These are phyloP conservation scores for Fagus crenata DNA, from an alignment of 306 rosid species.

Conservation along the genomic window DNA sequence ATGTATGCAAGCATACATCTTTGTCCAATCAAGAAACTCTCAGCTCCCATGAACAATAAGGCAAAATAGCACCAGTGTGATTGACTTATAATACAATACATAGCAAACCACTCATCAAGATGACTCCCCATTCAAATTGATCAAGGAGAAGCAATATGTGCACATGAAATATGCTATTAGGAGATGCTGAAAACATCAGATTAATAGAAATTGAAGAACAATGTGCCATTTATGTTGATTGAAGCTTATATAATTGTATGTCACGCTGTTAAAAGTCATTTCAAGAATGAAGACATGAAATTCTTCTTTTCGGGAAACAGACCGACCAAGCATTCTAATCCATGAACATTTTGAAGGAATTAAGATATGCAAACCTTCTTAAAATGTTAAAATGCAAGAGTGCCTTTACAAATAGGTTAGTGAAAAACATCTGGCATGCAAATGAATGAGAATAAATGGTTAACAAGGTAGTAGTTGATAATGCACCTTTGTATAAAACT, in stretches of 20 bases:
- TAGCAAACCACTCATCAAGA: not conserved
- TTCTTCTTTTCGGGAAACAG: not conserved
- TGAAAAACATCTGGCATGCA: not conserved
- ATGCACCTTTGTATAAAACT: slow-evolving; percentile 75
- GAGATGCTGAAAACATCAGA: not conserved
- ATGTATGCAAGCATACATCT: not conserved
- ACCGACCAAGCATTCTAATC: not conserved
- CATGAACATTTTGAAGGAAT: not conserved
- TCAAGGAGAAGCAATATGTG: not conserved
- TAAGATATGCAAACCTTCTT: not conserved
- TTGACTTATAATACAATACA: not conserved
- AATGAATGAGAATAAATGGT: not conserved
- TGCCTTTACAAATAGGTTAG: not conserved
- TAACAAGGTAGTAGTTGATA: slow-evolving; percentile 2
- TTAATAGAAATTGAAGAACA: not conserved
- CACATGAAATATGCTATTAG: not conserved
- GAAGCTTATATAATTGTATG: not conserved
- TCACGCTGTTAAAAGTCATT: not conserved
- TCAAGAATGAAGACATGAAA: not conserved
- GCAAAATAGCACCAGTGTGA: not conserved
- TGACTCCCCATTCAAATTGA: not conserved
- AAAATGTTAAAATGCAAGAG: not conserved
- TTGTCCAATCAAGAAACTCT: not conserved
- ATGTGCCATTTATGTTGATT: not conserved
- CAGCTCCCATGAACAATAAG: not conserved